phyloP scores from a whole-genome alignment of 179 eudicot species.

The Heliamphora pulchella region DNA sequence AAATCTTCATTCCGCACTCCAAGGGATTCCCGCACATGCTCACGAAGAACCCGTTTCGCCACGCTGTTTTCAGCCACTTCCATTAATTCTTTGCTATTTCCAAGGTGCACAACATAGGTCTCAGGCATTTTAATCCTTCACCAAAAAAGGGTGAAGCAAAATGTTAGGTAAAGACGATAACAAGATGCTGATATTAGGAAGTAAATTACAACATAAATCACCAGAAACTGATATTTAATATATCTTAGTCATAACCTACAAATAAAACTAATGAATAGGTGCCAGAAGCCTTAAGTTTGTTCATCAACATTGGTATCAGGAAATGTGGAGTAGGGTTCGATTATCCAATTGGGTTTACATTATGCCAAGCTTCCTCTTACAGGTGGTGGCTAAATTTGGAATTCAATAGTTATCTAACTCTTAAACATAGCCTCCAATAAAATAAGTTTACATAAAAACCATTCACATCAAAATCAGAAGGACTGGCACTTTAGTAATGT shows the following conservation, averaged over 20 bases:
- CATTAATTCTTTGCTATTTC: slow-evolving; percentile 87
- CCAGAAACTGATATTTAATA: neutral
- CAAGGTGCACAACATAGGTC: slow-evolving; percentile 90
- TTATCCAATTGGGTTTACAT: neutral
- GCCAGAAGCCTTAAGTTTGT: neutral
- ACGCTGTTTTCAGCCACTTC: slow-evolving; percentile 77
- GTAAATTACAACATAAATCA: neutral
- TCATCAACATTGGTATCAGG: neutral
- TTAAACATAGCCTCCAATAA: neutral
- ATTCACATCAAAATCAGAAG: neutral
- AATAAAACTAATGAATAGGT: neutral
- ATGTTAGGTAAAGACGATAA: neutral
- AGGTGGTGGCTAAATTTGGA: neutral
- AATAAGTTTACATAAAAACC: neutral
- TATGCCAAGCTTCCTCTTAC: neutral
- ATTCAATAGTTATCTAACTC: neutral
- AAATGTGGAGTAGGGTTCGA: neutral
- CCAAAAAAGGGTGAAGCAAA: slow-evolving; percentile 5
- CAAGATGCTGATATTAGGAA: neutral
- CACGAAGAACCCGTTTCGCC: slow-evolving; percentile 71
- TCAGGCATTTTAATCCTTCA: slow-evolving; percentile 83
- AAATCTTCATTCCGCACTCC: slow-evolving; percentile 79
- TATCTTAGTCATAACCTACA: neutral
- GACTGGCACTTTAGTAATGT: neutral
- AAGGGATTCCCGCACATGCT: slow-evolving; percentile 79